Percentiles rank a stretch among this genome's conserved stretches.
phyloP scores from a whole-genome alignment of 2,329 filamentous ascomycete genomes.

The Podosphaera fusca region DNA sequence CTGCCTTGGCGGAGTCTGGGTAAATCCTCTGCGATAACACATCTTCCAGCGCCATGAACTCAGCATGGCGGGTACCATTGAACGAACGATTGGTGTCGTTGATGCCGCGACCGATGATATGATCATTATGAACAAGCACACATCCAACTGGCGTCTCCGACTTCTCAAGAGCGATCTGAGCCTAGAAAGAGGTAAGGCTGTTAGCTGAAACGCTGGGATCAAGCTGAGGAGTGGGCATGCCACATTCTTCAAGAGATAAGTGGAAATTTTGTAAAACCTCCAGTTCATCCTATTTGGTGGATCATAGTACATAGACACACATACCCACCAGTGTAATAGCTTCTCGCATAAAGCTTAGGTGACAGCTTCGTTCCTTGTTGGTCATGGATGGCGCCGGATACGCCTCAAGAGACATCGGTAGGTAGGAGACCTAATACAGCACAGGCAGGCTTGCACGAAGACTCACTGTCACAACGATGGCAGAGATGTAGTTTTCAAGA shows the following conservation, averaged over 20 bases:
- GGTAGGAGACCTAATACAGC: not conserved
- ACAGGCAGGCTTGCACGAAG: no score
- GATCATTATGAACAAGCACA: constrained; percentile 60
- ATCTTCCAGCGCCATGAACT: constrained; percentile 65
- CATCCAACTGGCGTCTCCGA: constrained; percentile 95
- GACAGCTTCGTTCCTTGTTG: constrained; percentile 11
- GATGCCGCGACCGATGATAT: constrained; percentile 74
- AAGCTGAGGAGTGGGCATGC: not conserved
- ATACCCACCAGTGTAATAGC: constrained; percentile 57
- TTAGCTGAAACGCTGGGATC: not conserved
- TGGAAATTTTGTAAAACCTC: not conserved
- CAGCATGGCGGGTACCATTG: constrained; percentile 81
- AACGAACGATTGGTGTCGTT: constrained; percentile 88
- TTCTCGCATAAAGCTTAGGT: constrained; percentile 53
- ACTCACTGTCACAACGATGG: no score
- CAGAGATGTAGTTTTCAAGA: no score
- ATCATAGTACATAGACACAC: not conserved
- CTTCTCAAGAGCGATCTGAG: constrained; percentile 57
- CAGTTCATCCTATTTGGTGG: not conserved
- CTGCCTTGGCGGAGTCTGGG: no score
- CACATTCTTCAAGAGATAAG: no score
- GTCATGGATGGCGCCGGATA: not conserved
- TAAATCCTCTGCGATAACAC: constrained; percentile 22
- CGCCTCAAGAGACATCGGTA: not conserved
- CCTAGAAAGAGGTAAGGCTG: constrained; percentile 25